Base-by-base conservation (phyloP, 1,284 basidiomycete species). In the Microbotryum intermedium region DNA sequence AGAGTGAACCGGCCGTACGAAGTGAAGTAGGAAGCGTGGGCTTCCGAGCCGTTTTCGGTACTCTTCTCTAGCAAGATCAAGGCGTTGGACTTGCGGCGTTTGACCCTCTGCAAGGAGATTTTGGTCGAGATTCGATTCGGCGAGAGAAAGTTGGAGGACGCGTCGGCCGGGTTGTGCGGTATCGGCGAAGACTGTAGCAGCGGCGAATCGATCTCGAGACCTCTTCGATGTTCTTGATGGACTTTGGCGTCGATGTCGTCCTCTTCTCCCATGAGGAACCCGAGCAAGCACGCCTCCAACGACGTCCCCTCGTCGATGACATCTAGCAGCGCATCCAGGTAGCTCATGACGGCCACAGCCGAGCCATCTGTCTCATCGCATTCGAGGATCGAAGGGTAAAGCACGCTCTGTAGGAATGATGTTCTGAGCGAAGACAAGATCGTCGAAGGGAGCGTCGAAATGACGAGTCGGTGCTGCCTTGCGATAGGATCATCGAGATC, bases 301-400 rank as follows among this genome's bases (percentile, higher is more conserved):
- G 80, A 81, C 25, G 71, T 68, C 8, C 86, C 86, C 47, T 84
- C 79, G 57, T 84, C 82, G 18, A 93, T 79, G 0, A 85, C 87
- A 52, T 84, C 81, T 55, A 93, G 81, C 77, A 91, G 70, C 0
- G 88, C 82, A 63, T 97, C 90, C 63, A 97, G 85, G 71, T 98
- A 97, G n/a, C 87, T 90, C 82, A 97, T 86, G 55, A 97, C 91
- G 2, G 94, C 94, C 1, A 95, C 87, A 0, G 92, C 88, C 66
- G 91, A 95, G 26, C 93, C 93, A 74, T 98, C 93, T 7, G 79
- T 74, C 64, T 90, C 88, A 1, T 91, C 93, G 75, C 91, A 95
- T 72, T 97, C 93, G 53, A 97, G 79, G 53, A 98, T 83, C 6
- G 90, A 90, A 0, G 93, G 91, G 72, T 95, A 88, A 44, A 93